A percentile compares a stretch with the other conserved stretches of the same genome.
phyloP scores from a whole-genome alignment of 2,329 filamentous ascomycete species.

The Colletotrichum sp. region DNA sequence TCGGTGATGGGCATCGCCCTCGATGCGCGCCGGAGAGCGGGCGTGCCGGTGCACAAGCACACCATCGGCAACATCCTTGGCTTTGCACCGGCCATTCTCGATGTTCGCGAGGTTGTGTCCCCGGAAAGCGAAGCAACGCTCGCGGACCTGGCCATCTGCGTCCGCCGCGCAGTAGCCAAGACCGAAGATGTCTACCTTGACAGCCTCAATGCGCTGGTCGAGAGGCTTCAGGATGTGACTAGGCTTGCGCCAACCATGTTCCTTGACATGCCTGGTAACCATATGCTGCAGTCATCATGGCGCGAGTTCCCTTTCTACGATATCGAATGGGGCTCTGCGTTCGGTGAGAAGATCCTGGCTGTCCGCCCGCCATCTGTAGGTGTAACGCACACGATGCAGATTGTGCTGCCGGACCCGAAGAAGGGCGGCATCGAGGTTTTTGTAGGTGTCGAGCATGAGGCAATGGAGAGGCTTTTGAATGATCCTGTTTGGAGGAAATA shows the following conservation, averaged over 20 bases:
- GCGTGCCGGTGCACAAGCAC: slow-evolving; percentile 36
- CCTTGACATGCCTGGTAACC: slow-evolving; percentile 37
- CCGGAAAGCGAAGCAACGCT: slow-evolving; percentile 25
- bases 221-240: slow-evolving; percentile 34
- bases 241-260: slow-evolving; percentile 36
- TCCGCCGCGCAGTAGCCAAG: slow-evolving; percentile 35
- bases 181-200: slow-evolving; percentile 36
- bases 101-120: slow-evolving; percentile 32
- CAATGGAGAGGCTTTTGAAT: slow-evolving; percentile 29
- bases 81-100: slow-evolving; percentile 33
- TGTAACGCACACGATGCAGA: slow-evolving; percentile 34
- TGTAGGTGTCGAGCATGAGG: slow-evolving; percentile 34
- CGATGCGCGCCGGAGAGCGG: slow-evolving; percentile 38
- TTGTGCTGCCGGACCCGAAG: slow-evolving; percentile 35
- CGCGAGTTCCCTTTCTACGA: slow-evolving; percentile 36
- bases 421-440: slow-evolving; percentile 38
- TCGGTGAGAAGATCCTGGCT: slow-evolving; percentile 28
- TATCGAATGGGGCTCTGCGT: slow-evolving; percentile 38
- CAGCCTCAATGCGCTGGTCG: slow-evolving; percentile 33
- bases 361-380: slow-evolving; percentile 35
- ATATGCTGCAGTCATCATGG: slow-evolving; percentile 39
- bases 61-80: slow-evolving; percentile 45
- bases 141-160: slow-evolving; percentile 36
- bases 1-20: slow-evolving; percentile 43
- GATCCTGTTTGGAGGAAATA: slow-evolving; percentile 30